Evolutionary conservation across 2,329 filamentous ascomycete genomes (phyloP).

Genomic region (Aciculosporium take): DNA sequence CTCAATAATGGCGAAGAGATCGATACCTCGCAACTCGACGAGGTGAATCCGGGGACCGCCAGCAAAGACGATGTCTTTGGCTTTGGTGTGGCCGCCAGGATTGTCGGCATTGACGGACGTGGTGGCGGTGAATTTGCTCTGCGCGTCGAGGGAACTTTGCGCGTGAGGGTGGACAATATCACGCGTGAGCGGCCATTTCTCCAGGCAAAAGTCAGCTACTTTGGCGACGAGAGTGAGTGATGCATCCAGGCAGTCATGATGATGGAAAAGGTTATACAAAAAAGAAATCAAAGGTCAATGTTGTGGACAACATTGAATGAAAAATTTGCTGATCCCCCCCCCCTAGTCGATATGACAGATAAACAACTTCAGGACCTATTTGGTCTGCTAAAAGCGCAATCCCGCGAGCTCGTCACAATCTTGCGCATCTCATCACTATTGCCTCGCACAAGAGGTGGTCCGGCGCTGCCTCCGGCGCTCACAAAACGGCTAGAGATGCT

Average conservation of each 20-base stretch:
- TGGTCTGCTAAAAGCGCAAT: slow-evolving; percentile 66
- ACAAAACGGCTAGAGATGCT: slow-evolving; percentile 76
- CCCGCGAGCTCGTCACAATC: slow-evolving; percentile 72
- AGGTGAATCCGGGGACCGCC: slow-evolving; percentile 43
- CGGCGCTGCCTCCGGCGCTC: slow-evolving; percentile 65
- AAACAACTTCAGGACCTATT: slow-evolving; percentile 58
- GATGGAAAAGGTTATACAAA: too few relatives aligned
- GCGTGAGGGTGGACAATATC: slow-evolving; percentile 53
- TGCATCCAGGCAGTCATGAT: not conserved
- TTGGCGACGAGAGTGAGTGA: slow-evolving; percentile 52
- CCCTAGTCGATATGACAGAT: slow-evolving; percentile 28
- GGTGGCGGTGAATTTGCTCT: slow-evolving; percentile 65
- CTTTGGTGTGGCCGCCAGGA: slow-evolving; percentile 69
- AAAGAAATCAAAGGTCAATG: too few relatives aligned
- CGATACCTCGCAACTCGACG: slow-evolving; percentile 26
- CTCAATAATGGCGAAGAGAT: slow-evolving; percentile 49
- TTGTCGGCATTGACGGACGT: slow-evolving; percentile 62
- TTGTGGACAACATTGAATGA: too few relatives aligned
- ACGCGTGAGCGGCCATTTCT: slow-evolving; percentile 72
- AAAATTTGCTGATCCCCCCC: not conserved
- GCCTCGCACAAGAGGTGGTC: slow-evolving; percentile 48
- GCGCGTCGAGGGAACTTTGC: slow-evolving; percentile 70
- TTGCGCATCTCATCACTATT: slow-evolving; percentile 76
- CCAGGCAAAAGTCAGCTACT: slow-evolving; percentile 61
- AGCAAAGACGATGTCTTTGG: slow-evolving; percentile 63